These are phyloP conservation scores for Epichloe festucae DNA, from an alignment of 2,329 filamentous ascomycete species.

Conservation along the genomic window DNA sequence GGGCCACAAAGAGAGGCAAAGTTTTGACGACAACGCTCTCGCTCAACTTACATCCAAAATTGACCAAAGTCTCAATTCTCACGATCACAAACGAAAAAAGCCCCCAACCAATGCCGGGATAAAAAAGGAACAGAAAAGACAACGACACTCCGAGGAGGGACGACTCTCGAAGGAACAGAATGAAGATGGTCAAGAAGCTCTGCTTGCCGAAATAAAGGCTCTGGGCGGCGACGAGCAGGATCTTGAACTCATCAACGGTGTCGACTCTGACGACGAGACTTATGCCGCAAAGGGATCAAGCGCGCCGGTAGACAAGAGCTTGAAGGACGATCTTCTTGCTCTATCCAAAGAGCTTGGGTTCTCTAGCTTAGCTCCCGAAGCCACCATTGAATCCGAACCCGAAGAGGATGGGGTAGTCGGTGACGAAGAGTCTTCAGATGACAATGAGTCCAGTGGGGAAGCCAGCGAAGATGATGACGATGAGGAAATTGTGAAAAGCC, in stretches of 20 bases:
- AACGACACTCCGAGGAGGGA: slow-evolving; percentile 18
- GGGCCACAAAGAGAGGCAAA: slow-evolving; percentile 9
- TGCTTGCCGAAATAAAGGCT: slow-evolving; percentile 51
- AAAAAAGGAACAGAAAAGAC: slow-evolving; percentile 25
- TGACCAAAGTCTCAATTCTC: slow-evolving; percentile 34
- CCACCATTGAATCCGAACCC: slow-evolving; percentile 24
- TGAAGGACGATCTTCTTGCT: slow-evolving; percentile 23
- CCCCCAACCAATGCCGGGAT: slow-evolving; percentile 21
- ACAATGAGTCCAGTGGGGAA: slow-evolving; percentile 16
- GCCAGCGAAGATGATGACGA: slow-evolving; percentile 20
- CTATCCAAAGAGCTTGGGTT: slow-evolving; percentile 28
- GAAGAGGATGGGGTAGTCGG: slow-evolving; percentile 21
- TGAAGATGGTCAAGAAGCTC: slow-evolving; percentile 21
- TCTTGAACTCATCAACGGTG: slow-evolving; percentile 44
- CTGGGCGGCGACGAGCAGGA: slow-evolving; percentile 55
- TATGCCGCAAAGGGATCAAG: slow-evolving; percentile 17
- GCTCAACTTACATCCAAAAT: slow-evolving; percentile 43
- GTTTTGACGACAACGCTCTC: slow-evolving; percentile 37
- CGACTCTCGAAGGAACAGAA: slow-evolving; percentile 12
- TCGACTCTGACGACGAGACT: slow-evolving; percentile 29
- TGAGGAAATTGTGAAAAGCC: slow-evolving; percentile 13
- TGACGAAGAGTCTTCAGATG: slow-evolving; percentile 14
- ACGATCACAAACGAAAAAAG: slow-evolving; percentile 33
- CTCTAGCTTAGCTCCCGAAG: slow-evolving; percentile 19
- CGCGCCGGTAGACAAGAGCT: slow-evolving; percentile 27